phyloP scores from a whole-genome alignment of 2,329 filamentous ascomycete species.

The Colletotrichum tropicale region DNA sequence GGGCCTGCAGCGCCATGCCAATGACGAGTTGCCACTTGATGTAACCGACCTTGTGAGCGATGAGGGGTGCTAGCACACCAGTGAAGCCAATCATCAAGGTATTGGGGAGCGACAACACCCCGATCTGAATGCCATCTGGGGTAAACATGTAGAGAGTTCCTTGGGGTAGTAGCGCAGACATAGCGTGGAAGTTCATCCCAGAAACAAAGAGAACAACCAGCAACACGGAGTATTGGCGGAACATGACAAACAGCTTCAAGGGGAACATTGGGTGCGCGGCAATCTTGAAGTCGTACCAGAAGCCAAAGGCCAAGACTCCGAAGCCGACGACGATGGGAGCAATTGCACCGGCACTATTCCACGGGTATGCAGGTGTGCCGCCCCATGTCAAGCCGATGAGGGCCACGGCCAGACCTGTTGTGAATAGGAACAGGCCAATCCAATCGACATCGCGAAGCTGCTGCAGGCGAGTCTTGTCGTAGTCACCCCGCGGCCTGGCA shows the following conservation, averaged over 20 bases:
- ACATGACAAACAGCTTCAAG: conserved; percentile 28
- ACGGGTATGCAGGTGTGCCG: conserved; percentile 8
- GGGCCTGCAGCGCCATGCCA: conserved; percentile 31
- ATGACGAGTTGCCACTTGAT: conserved; percentile 32
- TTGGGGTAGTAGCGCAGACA: conserved; percentile 31
- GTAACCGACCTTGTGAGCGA: conserved; percentile 34
- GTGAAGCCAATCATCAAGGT: conserved; percentile 10
- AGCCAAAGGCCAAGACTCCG: conserved; percentile 19
- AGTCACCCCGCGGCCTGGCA: conserved; percentile 29
- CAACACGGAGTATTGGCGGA: conserved; percentile 32
- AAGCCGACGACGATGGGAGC: conserved; percentile 24
- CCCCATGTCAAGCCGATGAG: conserved; percentile 27
- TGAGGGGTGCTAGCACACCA: conserved; percentile 26
- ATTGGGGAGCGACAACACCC: conserved; percentile 13
- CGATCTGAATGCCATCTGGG: conserved; percentile 30
- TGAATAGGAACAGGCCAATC: conserved; percentile 27
- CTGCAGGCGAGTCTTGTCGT: conserved; percentile 30
- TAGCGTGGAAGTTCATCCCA: conserved; percentile 32
- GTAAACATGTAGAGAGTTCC: conserved; percentile 34
- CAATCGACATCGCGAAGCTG: conserved; percentile 34
- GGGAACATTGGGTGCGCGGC: conserved; percentile 28
- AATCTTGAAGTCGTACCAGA: conserved; percentile 27
- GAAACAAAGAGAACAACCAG: conserved; percentile 34
- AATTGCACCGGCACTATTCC: conserved; percentile 18
- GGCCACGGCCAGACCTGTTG: conserved; percentile 22